Base-by-base conservation (phyloP, 306 rosid species). In the Prunus padus region DNA sequence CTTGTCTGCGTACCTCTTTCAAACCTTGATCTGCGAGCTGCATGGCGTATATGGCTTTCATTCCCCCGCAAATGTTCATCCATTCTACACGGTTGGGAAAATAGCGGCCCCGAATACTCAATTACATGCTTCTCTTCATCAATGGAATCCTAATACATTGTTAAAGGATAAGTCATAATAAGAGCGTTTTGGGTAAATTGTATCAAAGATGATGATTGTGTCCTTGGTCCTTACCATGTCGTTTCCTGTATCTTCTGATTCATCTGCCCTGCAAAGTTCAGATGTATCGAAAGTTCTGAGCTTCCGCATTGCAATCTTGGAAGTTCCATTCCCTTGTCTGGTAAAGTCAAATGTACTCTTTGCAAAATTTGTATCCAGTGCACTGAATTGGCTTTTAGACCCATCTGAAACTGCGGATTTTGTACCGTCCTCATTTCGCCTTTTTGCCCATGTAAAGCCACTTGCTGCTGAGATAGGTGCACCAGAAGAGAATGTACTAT, bases 381-480 rank as follows among this genome's bases (percentile, higher is more conserved):
- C 93, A 85, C 96, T 94, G 65, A 91, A 84, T 77, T 88, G 94
- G 84, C 98, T 95, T 79, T 76, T 89, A 49, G 93, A 87, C 14
- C 98, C 92, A 71, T 90, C 97, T 60, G 99, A 96, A 69, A 96
- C 57, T 13, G 88, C 81, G 16, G 99, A 96, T 56, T 86, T 75
- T 66, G 78, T 80, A 42, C 85, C 97, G 56, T 73, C 77, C 26
- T 80, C 89, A 20, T 84, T 87, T 86, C 88, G 82, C 74, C 86
- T 86, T 77, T 82, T 85, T 5, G 83, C 92, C 97, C 97, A 95
- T 40, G 90, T 52, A 82, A 84, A 88, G 46, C 90, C 92, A 62
- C 87, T 85, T 69, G 96, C 85, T 19, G 86, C 97, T 11, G 81
- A 65, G 44, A 78, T 65, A 22, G 86, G 89, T n/a, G 57, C 15